Evolutionary conservation across 2,329 filamentous ascomycete genomes (phyloP), one percentile per base, ranked within the genome.

Genomic region (Tolypocladium pustulatum): DNA sequence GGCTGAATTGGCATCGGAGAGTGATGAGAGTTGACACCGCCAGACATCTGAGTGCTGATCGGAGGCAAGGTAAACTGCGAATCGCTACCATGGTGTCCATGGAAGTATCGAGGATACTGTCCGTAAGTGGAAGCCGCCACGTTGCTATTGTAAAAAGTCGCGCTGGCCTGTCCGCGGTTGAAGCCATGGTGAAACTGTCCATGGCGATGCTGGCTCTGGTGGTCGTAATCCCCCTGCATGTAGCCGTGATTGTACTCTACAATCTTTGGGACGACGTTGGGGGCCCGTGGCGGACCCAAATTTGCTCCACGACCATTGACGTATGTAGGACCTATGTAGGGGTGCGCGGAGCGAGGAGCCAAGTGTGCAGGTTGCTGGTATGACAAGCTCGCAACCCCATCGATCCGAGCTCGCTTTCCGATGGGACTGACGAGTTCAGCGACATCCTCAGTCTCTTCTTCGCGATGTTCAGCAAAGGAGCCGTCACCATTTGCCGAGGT

Each of bases 341-440:
- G 27, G 15, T 60, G 36, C 30, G 61, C 27, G 32, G 56, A 13
- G 17, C 56, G 55, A 22, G 52, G 54, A 25, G 57, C 37, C 41
- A 61, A 6, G 15, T 56, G 56, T 12, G 60, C 37, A 1, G 58
- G 41, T 22, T 54, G 55, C 27, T 55, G 52, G 41, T 59, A 54
- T 30, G 56, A 40, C 20, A 58, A 59, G 9, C 34, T 49, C 34
- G 38, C 49, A 22, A 57, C 36, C 27, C 59, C 38, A 5, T 61
- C 61, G 30, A 64, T 58, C 15, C 66, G 63, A 5, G 63, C 58
- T 17, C 67, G 65, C 56, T 69, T 69, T 7, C 65, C 64, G 4
- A 63, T 62, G 13, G 63, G 63, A 32, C 63, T 65, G 30, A 56
- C 55, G 27, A 62, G 54, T 1, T 59, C 61, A n/a, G 58, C 53